Base-by-base conservation (phyloP, 306 rosid species). In the Dalbergia cochinchinensis region DNA sequence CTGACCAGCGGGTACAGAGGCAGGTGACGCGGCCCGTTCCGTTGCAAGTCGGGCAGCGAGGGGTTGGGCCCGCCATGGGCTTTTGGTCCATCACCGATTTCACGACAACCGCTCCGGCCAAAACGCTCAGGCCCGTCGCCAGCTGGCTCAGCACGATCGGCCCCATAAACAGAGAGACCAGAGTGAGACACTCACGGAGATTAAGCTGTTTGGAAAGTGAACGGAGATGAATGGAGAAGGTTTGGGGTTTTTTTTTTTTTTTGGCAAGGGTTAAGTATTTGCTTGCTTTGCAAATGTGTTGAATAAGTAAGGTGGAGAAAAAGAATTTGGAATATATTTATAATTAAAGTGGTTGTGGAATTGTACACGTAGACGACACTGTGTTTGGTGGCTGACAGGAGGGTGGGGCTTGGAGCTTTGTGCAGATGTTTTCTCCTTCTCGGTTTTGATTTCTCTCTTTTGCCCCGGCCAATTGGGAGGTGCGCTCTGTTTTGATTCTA, bases 1-100 rank as follows among this genome's bases (percentile, higher is more conserved):
- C 97, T 34, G 97, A 92, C 98, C 98, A 94, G 3, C 97, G 94
- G n/a, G 94, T 77, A 58, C 98, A 94, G 54, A 94, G 44, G 84
- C 98, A 94, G 42, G 85, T 58, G 78, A 94, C 93, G 20, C 91
- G 93, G 26, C 98, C 98, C 68, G 94, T 88, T 22, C 98, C 98
- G 82, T 90, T 92, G 82, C 98, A 94, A 59, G 85, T 80, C 0
- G 91, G 93, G 61, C 98, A 94, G 37, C 98, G 82, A 11, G 92
- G 85, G 60, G 87, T 92, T 1, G 88, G 87, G 15, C 98, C 97
- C 51, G 96, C 96, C 98, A 92, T 94, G 86, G 96, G 90, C 48
- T 88, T 90, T 41, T 85, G 91, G 80, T 94, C 98, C 92, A 94
- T 79, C 20, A 92, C 76, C 59, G 96, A 87, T 60, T 92, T 94